phyloP scores from a whole-genome alignment of 495 filamentous ascomycete genomes.

The Penicillium ucsense region DNA sequence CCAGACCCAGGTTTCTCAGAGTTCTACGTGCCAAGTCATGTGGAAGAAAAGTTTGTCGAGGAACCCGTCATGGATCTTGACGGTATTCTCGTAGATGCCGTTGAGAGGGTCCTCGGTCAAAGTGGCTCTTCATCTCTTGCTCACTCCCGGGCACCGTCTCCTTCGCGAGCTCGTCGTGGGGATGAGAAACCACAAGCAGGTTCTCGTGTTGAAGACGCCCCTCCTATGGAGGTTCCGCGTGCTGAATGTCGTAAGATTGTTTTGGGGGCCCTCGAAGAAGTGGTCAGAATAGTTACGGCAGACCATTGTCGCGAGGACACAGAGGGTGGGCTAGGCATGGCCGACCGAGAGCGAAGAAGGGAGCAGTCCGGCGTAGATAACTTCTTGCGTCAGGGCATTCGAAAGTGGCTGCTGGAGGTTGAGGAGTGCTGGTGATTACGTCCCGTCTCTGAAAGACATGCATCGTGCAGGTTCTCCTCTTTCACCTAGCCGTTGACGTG shows the following conservation, averaged over 20 bases:
- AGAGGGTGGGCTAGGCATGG: slow-evolving; percentile 24
- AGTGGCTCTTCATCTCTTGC: slow-evolving; percentile 40
- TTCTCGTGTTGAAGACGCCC: slow-evolving; percentile 19
- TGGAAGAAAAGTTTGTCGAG: slow-evolving; percentile 61
- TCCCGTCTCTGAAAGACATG: not conserved
- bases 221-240: slow-evolving; percentile 41
- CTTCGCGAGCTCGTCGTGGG: slow-evolving; percentile 25
- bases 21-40: slow-evolving; percentile 17
- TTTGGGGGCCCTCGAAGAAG: slow-evolving; percentile 53
- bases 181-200: slow-evolving; percentile 20
- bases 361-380: slow-evolving; percentile 38
- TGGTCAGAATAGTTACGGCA: slow-evolving; percentile 49
- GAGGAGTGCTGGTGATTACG: slow-evolving; percentile 38
- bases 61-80: slow-evolving; percentile 69
- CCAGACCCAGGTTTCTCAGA: slow-evolving; percentile 10
- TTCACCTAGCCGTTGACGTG: no score
- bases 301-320: slow-evolving; percentile 43
- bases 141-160: slow-evolving; percentile 37
- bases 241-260: slow-evolving; percentile 53
- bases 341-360: slow-evolving; percentile 30
- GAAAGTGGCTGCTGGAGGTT: slow-evolving; percentile 52
- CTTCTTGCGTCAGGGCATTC: slow-evolving; percentile 53
- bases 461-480: no score
- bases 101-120: slow-evolving; percentile 62
- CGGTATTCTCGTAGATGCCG: slow-evolving; percentile 61